A percentile compares a stretch with the other conserved stretches of the same genome.
These are phyloP conservation scores for Epichloe coenophiala DNA, from an alignment of 2,329 filamentous ascomycete genomes.

Conservation along the genomic window DNA sequence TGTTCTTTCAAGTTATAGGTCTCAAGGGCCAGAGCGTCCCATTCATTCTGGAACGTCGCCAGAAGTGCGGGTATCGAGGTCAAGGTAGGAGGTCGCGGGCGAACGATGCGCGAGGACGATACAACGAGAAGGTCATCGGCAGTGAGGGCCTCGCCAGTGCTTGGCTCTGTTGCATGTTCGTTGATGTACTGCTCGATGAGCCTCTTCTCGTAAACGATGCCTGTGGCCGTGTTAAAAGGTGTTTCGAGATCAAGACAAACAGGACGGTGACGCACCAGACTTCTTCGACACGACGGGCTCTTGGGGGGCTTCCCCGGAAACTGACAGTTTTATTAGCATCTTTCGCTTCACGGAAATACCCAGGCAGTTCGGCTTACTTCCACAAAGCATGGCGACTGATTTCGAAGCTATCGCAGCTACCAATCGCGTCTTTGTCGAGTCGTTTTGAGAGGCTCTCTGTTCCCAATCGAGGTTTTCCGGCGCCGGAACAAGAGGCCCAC, in stretches of 20 bases:
- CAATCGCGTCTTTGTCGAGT: slow-evolving; percentile 9
- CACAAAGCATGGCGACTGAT: slow-evolving; percentile 31
- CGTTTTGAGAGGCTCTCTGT: slow-evolving; percentile 1
- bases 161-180: slow-evolving; percentile 85
- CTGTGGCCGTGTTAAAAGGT: slow-evolving; percentile 25
- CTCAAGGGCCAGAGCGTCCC: slow-evolving; percentile 87
- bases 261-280: slow-evolving; percentile 51
- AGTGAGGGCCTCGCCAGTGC: slow-evolving; percentile 73
- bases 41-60: slow-evolving; percentile 93
- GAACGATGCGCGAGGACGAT: slow-evolving; percentile 70
- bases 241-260: neutral
- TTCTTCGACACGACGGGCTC: slow-evolving; percentile 91
- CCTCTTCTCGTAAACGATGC: slow-evolving; percentile 86
- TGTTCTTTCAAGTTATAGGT: slow-evolving; percentile 85
- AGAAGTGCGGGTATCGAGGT: slow-evolving; percentile 94
- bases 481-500: neutral
- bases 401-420: slow-evolving; percentile 10
- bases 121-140: slow-evolving; percentile 78
- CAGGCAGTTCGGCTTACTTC: slow-evolving; percentile 23
- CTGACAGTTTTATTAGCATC: slow-evolving; percentile 28
- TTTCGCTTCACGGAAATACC: too few relatives aligned
- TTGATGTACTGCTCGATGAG: slow-evolving; percentile 90
- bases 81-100: slow-evolving; percentile 79
- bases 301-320: slow-evolving; percentile 92
- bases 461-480: slow-evolving; percentile 13